Evolutionary conservation across 179 eudicot species (phyloP), one percentile per base, ranked within the genome.

Genomic region (Amaranthus tricolor): DNA sequence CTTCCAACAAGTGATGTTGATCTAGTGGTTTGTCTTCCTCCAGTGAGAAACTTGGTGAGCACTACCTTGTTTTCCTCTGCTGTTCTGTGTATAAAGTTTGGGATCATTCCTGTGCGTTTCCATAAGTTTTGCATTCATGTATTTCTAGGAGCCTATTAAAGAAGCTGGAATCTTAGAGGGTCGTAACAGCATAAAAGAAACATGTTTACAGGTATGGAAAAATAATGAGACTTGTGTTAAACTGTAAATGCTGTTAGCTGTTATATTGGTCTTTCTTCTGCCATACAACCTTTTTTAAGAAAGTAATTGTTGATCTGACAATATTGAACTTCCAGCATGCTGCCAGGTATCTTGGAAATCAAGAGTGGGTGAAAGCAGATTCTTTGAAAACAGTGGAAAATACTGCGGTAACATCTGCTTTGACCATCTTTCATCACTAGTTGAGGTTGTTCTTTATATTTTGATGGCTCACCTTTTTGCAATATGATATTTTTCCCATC

Each of bases 81-180:
- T 72, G 63, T 62, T 24, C 12, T 21, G 50, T 67, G 59, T 48
- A 54, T 10, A 62, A 44, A 54, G 4, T 48, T 62, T 52, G 51
- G 67, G 63, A 55, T 62, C 12, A 44, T 50, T 50, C 44, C 13
- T 17, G 45, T 57, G 15, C 19, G 14, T 57, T 53, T 47, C 66
- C 17, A 53, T 49, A n/a, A 72, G 31, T 20, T 52, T 40, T 24
- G 53, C 48, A 44, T 59, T 24, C 43, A n/a, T 74, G 40, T 52
- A 71, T 81, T 78, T 68, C 48, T 81, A 91, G 97, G 98, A 94
- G 80, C 98, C 98, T 50, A 94, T 94, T 60, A 94, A 94, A 87
- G 98, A 94, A 86, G 98, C 98, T 82, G 98, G 98, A 47, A 94
- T 94, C 76, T 88, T 94, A 83, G 98, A 94, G 85, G 98, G 98